Evolutionary conservation across 305 asterid species (phyloP).

Genomic region (Rubia balearica): DNA sequence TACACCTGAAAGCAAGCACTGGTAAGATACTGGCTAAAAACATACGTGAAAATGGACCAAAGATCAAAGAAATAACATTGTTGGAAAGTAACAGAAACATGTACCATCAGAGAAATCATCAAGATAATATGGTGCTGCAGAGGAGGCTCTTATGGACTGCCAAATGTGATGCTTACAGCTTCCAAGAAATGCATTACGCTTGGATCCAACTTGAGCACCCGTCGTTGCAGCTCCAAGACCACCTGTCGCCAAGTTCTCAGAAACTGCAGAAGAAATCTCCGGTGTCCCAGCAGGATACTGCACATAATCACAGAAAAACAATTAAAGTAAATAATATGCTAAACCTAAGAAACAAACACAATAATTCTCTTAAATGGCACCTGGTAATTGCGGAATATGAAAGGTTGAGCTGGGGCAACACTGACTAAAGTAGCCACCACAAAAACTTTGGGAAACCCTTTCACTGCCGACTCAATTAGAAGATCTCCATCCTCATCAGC

Average conservation of each 20-base stretch:
- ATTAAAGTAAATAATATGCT: background rate
- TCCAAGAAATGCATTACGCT: conserved; percentile 85
- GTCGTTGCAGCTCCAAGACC: conserved; percentile 60
- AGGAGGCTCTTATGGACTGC: conserved; percentile 99
- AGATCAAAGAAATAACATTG: background rate
- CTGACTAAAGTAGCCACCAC: conserved; percentile 94
- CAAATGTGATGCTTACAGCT: conserved; percentile 94
- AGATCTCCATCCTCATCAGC: conserved; percentile 98
- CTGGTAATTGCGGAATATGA: conserved; percentile 98
- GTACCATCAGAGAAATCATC: conserved; percentile 98
- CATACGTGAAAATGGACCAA: background rate
- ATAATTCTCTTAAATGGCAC: conserved; percentile 31
- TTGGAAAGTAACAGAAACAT: conserved; percentile 17
- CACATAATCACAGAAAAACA: conserved; percentile 22
- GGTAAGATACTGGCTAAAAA: conserved; percentile 8
- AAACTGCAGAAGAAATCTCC: conserved; percentile 54
- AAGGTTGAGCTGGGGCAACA: conserved; percentile 96
- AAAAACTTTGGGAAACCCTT: conserved; percentile 89
- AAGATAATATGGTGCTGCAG: conserved; percentile 98
- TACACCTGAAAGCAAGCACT: too few relatives aligned
- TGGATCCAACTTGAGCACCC: conserved; percentile 78
- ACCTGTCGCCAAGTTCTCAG: conserved; percentile 62
- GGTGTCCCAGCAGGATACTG: conserved; percentile 99
- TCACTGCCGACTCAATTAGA: conserved; percentile 89
- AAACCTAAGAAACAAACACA: background rate